Evolutionary conservation across 179 eudicot species (phyloP), one percentile per base, ranked within the genome.

Genomic region (Carnegiea gigantea): DNA sequence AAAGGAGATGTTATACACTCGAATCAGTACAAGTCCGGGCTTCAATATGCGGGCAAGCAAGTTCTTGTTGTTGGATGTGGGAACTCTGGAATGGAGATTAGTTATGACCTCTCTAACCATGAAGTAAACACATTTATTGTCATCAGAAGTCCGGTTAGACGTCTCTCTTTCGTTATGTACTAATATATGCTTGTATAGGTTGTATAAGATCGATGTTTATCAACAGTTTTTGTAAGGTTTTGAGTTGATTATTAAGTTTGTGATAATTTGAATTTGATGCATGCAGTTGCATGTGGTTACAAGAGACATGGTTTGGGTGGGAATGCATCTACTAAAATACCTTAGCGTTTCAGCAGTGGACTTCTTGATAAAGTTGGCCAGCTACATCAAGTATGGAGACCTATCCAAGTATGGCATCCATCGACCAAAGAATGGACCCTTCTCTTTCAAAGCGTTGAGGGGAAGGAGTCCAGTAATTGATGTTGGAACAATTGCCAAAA

Each of bases 41-140:
- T 4, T 0, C 57, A 73, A 21, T 88, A 77, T 78, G 54, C 26
- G 18, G 82, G 53, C 0, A 79, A 82, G 36, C 62, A 83, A 36
- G 90, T 88, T 5, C 70, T 88, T 57, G 89, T 88, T 7, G 87
- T 88, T 53, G 90, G 90, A 6, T 84, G 89, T 76, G 90, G 90
- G 15, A 88, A 88, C 24, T 88, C 90, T 0, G 90, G 90, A 13
- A 88, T 88, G 90, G 89, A 88, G 80, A 88, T 88, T 36, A 26
- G 75, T 40, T 83, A 78, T 9, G 90, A 88, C 78, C 76, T 88
- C 21, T 81, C 85, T 5, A 73, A 79, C 6, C 79, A 59, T 54
- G 88, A 84, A 10, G 89, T 85, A 7, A 77, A 85, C 36, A 81
- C 89, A 9, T 89, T 86, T 2, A 85, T 89, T 57, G 89, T 89